Evolutionary conservation across 73 alveolate genomes (phyloP).

Genomic region (Breviolum minutum): DNA sequence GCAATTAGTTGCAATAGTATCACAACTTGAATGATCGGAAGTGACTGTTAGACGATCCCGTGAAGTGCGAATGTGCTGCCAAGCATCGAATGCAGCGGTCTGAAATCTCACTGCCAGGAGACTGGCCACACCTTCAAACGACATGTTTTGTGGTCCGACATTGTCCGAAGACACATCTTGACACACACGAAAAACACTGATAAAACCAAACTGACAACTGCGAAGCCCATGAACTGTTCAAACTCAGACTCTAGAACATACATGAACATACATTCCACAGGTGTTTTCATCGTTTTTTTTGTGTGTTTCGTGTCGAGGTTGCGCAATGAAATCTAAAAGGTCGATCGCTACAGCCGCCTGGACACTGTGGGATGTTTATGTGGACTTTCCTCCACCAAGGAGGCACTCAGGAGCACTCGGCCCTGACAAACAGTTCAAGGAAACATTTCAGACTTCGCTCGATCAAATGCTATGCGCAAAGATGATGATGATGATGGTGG

Average conservation of each 20-base stretch:
- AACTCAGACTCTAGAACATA: too few relatives aligned
- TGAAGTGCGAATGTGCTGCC: neutral
- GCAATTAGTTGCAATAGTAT: too few relatives aligned
- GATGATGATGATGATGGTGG: too few relatives aligned
- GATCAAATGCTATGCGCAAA: too few relatives aligned
- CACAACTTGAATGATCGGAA: neutral
- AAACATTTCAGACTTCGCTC: too few relatives aligned
- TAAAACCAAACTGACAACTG: too few relatives aligned
- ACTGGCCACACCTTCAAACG: neutral
- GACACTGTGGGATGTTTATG: neutral
- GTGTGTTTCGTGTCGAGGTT: too few relatives aligned
- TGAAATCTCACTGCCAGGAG: conserved; percentile 58
- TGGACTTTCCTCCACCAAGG: conserved; percentile 56
- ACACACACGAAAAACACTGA: too few relatives aligned
- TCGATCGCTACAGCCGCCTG: conserved; percentile 1
- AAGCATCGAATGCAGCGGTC: conserved; percentile 49
- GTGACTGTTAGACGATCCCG: neutral
- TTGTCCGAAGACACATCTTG: too few relatives aligned
- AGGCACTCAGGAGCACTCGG: conserved; percentile 71
- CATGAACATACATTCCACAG: too few relatives aligned
- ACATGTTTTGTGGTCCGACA: neutral
- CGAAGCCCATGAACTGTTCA: too few relatives aligned
- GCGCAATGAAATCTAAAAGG: neutral
- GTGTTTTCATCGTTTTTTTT: too few relatives aligned
- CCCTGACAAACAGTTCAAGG: neutral